Percentiles rank a stretch among this genome's conserved stretches.
These are phyloP conservation scores for Linnemannia exigua DNA, from an alignment of 192 early-diverging fungal genomes.

Conservation along the genomic window DNA sequence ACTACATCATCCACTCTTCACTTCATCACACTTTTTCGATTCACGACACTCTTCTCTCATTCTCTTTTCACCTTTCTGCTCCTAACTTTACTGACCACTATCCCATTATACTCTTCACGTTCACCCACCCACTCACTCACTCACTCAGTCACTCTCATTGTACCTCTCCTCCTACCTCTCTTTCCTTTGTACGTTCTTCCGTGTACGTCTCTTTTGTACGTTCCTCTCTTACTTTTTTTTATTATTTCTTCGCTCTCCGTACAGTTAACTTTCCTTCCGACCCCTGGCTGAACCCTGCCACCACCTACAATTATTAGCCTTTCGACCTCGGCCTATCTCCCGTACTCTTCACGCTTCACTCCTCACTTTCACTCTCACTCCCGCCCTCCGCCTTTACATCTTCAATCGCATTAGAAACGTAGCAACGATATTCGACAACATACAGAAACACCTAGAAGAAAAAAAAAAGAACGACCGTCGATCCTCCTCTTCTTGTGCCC, in stretches of 20 bases:
- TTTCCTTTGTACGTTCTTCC: neutral
- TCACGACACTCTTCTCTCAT: neutral
- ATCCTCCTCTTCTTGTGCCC: neutral
- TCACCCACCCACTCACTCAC: neutral
- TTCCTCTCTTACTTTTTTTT: neutral
- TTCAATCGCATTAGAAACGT: neutral
- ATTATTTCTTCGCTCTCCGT: neutral
- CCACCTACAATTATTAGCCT: neutral
- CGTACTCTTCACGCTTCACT: neutral
- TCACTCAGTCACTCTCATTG: neutral
- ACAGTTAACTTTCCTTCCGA: neutral
- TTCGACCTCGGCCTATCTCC: neutral
- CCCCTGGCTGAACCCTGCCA: neutral
- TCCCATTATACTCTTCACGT: no score
- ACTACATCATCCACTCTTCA: neutral
- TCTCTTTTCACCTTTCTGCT: neutral
- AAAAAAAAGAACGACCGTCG: neutral
- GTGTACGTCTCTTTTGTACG: constrained; percentile 8
- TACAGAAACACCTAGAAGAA: neutral
- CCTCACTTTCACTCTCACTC: no score
- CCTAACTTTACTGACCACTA: neutral
- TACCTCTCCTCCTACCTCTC: neutral
- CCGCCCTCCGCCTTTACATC: neutral
- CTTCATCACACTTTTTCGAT: neutral
- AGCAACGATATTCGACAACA: neutral